Evolutionary conservation across 805 yeast genomes (phyloP), one percentile per base, ranked within the genome.

Genomic region (Ogataea zsoltii): DNA sequence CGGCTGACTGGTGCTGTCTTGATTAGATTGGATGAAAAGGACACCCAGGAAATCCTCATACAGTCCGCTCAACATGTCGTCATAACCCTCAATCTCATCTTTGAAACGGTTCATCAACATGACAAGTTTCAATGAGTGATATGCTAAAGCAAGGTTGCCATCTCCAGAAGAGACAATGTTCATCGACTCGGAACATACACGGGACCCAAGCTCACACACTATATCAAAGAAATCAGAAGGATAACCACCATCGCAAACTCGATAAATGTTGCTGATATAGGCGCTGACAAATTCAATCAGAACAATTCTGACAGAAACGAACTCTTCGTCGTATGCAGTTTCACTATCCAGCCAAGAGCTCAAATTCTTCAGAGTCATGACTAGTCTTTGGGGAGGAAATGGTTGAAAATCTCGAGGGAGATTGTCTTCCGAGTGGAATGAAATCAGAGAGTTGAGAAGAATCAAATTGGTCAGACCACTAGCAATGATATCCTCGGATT

Each of bases 371-470:
- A 87, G 49, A 7, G 84, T 64, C 88, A 85, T 79, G 34, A 72
- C 75, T 32, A 84, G 67, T 53, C 94, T 74, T 56, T 82, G 90
- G 2, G 76, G 70, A 6, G 88, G 84, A 19, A 86, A 65, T 2
- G 81, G 71, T n/a, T 60, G 64, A 36, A 64, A 66, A 3, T 39
- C 35, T 4, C 48, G 48, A 1, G 65, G 54, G 7, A 57, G 32
- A 1, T 44, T 56, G 17, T 50, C 50, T 14, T 64, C 70, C 7
- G 53, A 51, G 19, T 68, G 71, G 2, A 64, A 47, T 41, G 63
- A 57, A 46, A 80, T 68, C 50, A 70, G 64, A 46, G 72, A 68
- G 38, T 69, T 72, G 32, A 84, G 63, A 3, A 82, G 53, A 1
- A 80, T 66, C 3, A 85, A 47, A 61, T 75, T 72, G 13, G 61